Evolutionary conservation across 2,329 filamentous ascomycete genomes (phyloP).

Genomic region (Neofusicoccum sp.): DNA sequence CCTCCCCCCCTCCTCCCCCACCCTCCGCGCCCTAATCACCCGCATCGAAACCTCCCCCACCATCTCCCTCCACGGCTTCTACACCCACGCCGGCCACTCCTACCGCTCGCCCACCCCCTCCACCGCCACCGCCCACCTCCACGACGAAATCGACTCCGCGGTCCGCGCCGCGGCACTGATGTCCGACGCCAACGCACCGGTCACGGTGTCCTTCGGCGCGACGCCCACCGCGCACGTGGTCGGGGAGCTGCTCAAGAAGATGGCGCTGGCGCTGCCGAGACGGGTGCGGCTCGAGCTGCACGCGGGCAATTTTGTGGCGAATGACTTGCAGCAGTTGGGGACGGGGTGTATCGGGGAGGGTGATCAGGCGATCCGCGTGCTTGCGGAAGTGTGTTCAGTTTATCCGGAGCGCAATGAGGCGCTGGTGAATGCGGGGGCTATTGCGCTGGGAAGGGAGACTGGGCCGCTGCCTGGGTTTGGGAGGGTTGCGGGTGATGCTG

Average conservation of each 20-base stretch:
- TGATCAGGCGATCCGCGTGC: conserved; percentile 13
- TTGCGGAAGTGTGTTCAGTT: conserved; percentile 14
- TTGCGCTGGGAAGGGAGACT: conserved; percentile 4
- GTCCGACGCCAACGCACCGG: neutral
- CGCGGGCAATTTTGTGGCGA: conserved; percentile 15
- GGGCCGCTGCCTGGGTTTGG: conserved; percentile 13
- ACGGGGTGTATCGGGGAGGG: neutral
- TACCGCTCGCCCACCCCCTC: neutral
- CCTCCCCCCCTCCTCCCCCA: conserved; percentile 7
- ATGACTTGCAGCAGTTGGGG: conserved; percentile 18
- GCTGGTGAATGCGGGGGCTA: conserved; percentile 10
- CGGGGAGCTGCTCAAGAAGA: neutral
- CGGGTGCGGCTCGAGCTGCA: conserved; percentile 12
- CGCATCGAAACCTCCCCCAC: neutral
- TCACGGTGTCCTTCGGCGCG: conserved; percentile 3
- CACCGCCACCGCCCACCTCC: neutral
- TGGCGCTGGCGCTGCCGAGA: no score
- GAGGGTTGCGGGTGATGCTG: neutral
- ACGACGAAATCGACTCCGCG: conserved; percentile 9
- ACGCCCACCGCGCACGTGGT: conserved; percentile 19
- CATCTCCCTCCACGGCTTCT: conserved; percentile 17
- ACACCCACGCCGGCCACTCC: conserved; percentile 17
- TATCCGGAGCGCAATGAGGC: conserved; percentile 15
- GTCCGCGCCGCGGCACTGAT: neutral
- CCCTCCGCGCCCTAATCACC: neutral